A percentile compares a stretch with the other conserved stretches of the same genome.
phyloP scores from a whole-genome alignment of 2,329 filamentous ascomycete genomes.

The Malbranchea zuffiana region DNA sequence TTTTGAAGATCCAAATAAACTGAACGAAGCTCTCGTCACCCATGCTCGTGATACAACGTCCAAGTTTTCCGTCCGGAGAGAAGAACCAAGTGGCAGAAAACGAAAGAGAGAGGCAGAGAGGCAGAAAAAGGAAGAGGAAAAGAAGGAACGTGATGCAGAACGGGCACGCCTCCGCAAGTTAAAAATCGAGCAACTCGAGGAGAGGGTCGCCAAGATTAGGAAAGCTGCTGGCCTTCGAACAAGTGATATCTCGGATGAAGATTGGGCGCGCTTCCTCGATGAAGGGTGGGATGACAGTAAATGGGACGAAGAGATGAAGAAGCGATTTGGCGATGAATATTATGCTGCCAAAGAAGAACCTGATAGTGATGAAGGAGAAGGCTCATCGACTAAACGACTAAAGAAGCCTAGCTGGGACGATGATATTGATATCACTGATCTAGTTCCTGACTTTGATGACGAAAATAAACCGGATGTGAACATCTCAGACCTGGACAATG shows the following conservation, averaged over 20 bases:
- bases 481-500: conserved; percentile 47
- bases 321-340: conserved; percentile 80
- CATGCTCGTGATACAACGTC: conserved; percentile 80
- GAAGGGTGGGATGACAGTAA: conserved; percentile 77
- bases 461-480: conserved; percentile 46
- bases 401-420: conserved; percentile 92
- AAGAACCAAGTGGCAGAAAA: conserved; percentile 66
- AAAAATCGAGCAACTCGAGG: conserved; percentile 81
- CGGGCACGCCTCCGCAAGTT: conserved; percentile 74
- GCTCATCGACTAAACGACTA: conserved; percentile 46
- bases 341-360: conserved; percentile 59
- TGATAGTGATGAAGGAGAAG: conserved; percentile 30
- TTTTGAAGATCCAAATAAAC: conserved; percentile 81
- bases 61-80: conserved; percentile 72
- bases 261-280: conserved; percentile 76
- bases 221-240: conserved; percentile 71
- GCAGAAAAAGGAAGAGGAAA: conserved; percentile 66
- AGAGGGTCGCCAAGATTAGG: conserved; percentile 78
- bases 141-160: conserved; percentile 64
- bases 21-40: conserved; percentile 77
- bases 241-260: conserved; percentile 57
- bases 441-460: conserved; percentile 76
- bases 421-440: conserved; percentile 92
- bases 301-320: conserved; percentile 86
- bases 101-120: conserved; percentile 68